A percentile compares a stretch with the other conserved stretches of the same genome.
phyloP scores from a whole-genome alignment of 2,329 filamentous ascomycete species.

The Penicillium sp. region DNA sequence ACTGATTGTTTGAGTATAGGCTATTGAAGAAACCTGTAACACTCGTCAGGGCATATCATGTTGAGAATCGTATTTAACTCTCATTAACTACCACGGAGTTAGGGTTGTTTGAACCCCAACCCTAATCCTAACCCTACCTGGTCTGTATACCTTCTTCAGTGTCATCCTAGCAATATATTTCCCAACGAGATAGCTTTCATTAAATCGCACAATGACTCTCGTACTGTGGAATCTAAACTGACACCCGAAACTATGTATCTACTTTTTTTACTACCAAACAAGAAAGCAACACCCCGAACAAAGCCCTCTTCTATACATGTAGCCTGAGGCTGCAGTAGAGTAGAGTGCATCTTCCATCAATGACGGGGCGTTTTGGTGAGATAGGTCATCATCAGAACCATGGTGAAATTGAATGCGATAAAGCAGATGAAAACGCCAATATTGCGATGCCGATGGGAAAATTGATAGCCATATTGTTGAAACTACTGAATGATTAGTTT shows the following conservation, averaged over 20 bases:
- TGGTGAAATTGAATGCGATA: not conserved
- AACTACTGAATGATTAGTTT: not conserved
- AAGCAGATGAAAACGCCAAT: not conserved
- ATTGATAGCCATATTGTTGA: not conserved
- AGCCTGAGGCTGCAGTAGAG: not conserved
- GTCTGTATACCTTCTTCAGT: too few relatives aligned
- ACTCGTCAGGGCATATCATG: too few relatives aligned
- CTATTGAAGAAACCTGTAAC: too few relatives aligned
- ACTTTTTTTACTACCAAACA: not conserved
- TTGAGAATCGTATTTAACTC: too few relatives aligned
- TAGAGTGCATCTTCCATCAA: not conserved
- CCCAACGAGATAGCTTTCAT: too few relatives aligned
- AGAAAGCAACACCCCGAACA: not conserved
- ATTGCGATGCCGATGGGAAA: not conserved
- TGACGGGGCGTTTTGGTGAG: not conserved
- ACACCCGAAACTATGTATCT: not conserved
- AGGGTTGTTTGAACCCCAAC: too few relatives aligned
- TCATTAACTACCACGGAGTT: too few relatives aligned
- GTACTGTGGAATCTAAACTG: too few relatives aligned
- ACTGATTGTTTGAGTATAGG: too few relatives aligned
- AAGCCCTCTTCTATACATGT: not conserved
- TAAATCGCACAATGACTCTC: too few relatives aligned
- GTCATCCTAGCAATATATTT: too few relatives aligned
- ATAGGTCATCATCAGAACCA: not conserved
- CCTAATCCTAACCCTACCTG: too few relatives aligned